Evolutionary conservation across 2,329 filamentous ascomycete genomes (phyloP), one percentile per base, ranked within the genome.

Genomic region (Fusarium armeniacum): DNA sequence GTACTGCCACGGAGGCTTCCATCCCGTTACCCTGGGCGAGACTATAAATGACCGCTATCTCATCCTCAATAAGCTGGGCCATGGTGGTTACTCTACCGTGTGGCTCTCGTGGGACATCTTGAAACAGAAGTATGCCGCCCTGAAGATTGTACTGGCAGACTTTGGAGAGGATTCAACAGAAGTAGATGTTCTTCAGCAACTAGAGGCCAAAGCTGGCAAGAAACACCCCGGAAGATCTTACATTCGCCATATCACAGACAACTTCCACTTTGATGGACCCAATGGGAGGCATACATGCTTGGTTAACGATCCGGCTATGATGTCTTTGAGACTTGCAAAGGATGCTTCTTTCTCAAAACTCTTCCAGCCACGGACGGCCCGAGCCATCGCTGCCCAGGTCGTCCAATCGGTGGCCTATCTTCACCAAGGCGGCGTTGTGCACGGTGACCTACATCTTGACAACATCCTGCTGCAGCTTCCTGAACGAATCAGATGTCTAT

Each of bases 51-150:
- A 63, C 43, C 70, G 66, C n/a, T 73, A 73, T 38, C 55, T 71
- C 28, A 58, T 73, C n/a, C 68, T 73, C 30, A 66, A 73, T 33
- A 73, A 73, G 59, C 70, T 73, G n/a, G 71, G 71, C 11, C 69
- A 73, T 22, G 71, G 71, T 15, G 64, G 69, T 15, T 73, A 72
- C 47, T 73, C 71, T n/a, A 73, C 71, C n/a, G 71, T 72, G 1
- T 73, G 71, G 71, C 71, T 73, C 12, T 73, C 71, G 5, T 70
- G 71, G 62, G 71, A 73, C 36, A 69, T 71, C 18, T 33, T 67
- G 46, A 72, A 67, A 47, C 69, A 67, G 22, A 68, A 65, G 26
- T 72, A 72, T 28, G 71, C 71, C 24, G 71, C 71, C 4, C 20
- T 73, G 22, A 73, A 73, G 30, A 62, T 73, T 41, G 56, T 71